Evolutionary conservation across 1,284 basidiomycete species (phyloP), one percentile per base, ranked within the genome.

Genomic region (Fereydounia khargensis): DNA sequence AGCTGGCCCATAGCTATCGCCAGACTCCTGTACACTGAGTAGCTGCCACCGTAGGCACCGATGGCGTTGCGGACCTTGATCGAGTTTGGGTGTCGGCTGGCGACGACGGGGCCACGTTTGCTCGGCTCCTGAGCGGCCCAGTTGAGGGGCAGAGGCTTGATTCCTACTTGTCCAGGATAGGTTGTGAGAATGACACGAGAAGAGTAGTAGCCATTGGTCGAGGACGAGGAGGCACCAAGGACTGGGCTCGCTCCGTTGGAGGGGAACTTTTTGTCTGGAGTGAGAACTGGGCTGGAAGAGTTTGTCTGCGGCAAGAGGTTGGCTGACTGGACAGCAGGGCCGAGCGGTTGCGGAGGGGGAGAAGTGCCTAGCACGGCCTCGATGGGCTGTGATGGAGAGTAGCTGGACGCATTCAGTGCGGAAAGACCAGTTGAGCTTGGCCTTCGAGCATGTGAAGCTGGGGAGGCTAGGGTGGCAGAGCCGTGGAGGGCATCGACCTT

Each of bases 21-120:
- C 10, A 97, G 82, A 0, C 92, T 89, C 34, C 90, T 85, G 77
- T 96, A 97, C 77, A 96, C 90, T 9, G 88, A 91, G 78, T 97
- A 97, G 2, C 86, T 88, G 10, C 91, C 92, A 0, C 86, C 86
- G 74, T 96, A 91, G 0, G 94, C 91, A 11, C 92, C 92, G 72
- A 97, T 83, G 10, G 92, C 88, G 77, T 96, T 97, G 45, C 92
- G 86, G 48, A 86, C 82, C 77, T 91, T 91, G 78, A 96, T 87
- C 39, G 86, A 86, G 22, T 83, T 82, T 0, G 86, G 84, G 32
- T 92, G 85, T 23, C 94, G 86, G 1, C 88, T 91, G 65, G 89
- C 91, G 45, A 97, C 84, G 56, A 97, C 82, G 4, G 92, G 90
- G 1, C 94, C 92, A 19, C 92, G 86, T 25, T 79, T 78, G 17